Percentiles rank a stretch among this genome's conserved stretches.
Evolutionary conservation across 805 yeast genomes (phyloP).

Genomic region (Nakazawaea holstii): DNA sequence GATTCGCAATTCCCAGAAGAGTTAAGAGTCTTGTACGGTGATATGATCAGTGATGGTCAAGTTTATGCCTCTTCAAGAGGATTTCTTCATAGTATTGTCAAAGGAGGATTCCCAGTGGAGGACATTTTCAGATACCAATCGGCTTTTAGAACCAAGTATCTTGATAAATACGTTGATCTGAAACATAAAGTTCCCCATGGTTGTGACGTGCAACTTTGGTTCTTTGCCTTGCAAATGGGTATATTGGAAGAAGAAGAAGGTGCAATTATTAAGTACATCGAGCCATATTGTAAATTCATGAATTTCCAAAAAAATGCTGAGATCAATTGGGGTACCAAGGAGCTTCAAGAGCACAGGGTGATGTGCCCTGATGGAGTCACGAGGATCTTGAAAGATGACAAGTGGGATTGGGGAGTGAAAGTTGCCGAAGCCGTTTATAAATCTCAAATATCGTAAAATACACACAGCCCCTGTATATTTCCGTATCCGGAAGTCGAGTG

Average conservation of each 20-base stretch:
- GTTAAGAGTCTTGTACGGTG: constrained; percentile 25
- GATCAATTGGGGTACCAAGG: constrained; percentile 9
- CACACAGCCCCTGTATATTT: not conserved
- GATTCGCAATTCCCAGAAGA: constrained; percentile 18
- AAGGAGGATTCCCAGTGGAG: constrained; percentile 24
- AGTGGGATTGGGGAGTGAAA: constrained; percentile 11
- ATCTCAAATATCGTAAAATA: not conserved
- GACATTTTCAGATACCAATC: constrained; percentile 26
- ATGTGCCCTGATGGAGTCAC: constrained; percentile 7
- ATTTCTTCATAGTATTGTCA: constrained; percentile 24
- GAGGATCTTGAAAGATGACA: constrained; percentile 1
- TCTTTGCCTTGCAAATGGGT: constrained; percentile 22
- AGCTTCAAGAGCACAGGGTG: constrained; percentile 5
- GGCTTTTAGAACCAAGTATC: constrained; percentile 23
- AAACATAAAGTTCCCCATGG: constrained; percentile 29
- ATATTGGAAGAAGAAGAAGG: constrained; percentile 22
- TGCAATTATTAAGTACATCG: constrained; percentile 2
- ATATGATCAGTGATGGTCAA: constrained; percentile 32
- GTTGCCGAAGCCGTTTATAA: constrained; percentile 8
- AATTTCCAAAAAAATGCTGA: not conserved
- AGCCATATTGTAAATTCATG: constrained; percentile 8
- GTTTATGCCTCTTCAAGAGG: constrained; percentile 33
- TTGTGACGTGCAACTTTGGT: constrained; percentile 31
- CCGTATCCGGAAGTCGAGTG: no score
- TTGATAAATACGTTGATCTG: constrained; percentile 16